Conservation (phyloP, 1,284 basidiomycete species). For the Xanthoconium separans region DNA sequence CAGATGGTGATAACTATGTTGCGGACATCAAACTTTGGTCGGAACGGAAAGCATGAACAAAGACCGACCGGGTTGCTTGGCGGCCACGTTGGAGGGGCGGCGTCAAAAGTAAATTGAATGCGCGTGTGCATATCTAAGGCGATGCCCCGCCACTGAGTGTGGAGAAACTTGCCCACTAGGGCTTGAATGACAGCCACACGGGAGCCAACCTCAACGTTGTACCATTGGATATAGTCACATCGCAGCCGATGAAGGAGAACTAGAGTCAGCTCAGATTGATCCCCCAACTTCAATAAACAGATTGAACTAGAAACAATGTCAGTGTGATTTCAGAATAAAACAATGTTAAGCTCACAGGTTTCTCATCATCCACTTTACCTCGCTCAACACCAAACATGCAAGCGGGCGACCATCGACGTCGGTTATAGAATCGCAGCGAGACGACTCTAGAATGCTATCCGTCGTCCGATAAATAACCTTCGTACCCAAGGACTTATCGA, state of each 20-base stretch:
- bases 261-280: slow-evolving; percentile 3
- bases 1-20: too few relatives aligned
- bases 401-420: slow-evolving; percentile 17
- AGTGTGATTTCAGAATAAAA: background rate
- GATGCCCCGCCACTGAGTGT: slow-evolving; percentile 1
- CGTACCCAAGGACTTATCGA: slow-evolving; percentile 1
- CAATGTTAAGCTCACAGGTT: slow-evolving; percentile 1
- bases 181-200: slow-evolving; percentile 13
- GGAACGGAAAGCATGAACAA: too few relatives aligned
- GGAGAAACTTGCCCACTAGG: background rate
- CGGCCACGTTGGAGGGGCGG: too few relatives aligned
- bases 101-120: background rate
- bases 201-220: slow-evolving; percentile 12
- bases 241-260: slow-evolving; percentile 18
- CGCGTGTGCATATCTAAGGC: slow-evolving; percentile 18
- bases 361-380: background rate
- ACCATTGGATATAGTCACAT: background rate
- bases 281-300: slow-evolving; percentile 7
- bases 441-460: slow-evolving; percentile 6
- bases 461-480: slow-evolving; percentile 10
- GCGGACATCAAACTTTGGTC: too few relatives aligned
- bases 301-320: slow-evolving; percentile 9
- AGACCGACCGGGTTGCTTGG: too few relatives aligned
- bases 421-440: slow-evolving; percentile 10
- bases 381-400: slow-evolving; percentile 13